A percentile compares a stretch with the other conserved stretches of the same genome.
phyloP scores from a whole-genome alignment of 177 flowering plant species.

The Vitis hybrid region DNA sequence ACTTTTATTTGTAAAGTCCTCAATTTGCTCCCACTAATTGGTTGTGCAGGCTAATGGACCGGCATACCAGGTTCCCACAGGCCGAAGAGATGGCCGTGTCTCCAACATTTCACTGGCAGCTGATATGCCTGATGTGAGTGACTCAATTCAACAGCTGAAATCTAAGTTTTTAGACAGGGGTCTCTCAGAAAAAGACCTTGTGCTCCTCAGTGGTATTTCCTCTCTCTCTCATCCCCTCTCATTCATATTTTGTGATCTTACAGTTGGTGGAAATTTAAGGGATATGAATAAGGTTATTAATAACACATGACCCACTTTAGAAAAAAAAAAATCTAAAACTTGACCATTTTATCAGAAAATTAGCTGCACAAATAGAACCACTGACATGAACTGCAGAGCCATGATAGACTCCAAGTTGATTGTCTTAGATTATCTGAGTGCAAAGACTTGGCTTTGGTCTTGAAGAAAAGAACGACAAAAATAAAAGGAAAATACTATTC shows the following conservation, averaged over 20 bases:
- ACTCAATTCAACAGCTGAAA: constrained; percentile 58
- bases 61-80: constrained; percentile 60
- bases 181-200: constrained; percentile 68
- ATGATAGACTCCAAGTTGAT: no score
- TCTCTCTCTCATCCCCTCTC: constrained; percentile 7
- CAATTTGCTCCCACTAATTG: not conserved
- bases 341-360: not conserved
- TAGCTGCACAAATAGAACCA: no score
- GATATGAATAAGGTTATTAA: not conserved
- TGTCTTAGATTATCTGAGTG: no score
- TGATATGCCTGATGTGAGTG: constrained; percentile 70
- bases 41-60: constrained; percentile 62
- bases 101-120: constrained; percentile 51
- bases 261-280: constrained; percentile 13
- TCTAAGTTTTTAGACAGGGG: constrained; percentile 62
- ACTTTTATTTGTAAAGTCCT: not conserved
- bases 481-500: no score
- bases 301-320: not conserved
- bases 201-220: constrained; percentile 63
- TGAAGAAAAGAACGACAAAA: no score
- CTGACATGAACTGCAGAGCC: no score
- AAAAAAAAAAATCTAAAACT: not conserved
- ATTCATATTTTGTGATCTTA: constrained; percentile 13
- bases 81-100: constrained; percentile 73
- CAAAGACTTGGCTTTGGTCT: no score